phyloP scores from a whole-genome alignment of 129 eudicot genomes.

The Helianthus tuberosus region DNA sequence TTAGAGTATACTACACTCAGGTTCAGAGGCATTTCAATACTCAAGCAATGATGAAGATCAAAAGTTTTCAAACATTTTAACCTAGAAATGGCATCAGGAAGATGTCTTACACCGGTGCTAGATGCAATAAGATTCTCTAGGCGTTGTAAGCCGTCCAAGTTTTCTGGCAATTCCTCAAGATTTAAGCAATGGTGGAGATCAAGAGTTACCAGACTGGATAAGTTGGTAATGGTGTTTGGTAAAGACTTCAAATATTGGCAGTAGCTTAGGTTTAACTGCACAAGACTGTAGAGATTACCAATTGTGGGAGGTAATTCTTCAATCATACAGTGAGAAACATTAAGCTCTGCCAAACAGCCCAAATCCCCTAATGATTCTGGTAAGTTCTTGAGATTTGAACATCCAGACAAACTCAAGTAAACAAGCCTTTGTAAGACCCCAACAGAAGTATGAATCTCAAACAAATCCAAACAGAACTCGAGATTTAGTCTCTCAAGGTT shows the following conservation, averaged over 20 bases:
- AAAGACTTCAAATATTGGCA: slow-evolving; percentile 20
- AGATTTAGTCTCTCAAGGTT: slow-evolving; percentile 32
- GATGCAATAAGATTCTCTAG: slow-evolving; percentile 15
- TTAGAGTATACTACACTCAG: not conserved
- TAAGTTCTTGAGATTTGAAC: slow-evolving; percentile 2
- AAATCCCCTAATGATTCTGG: slow-evolving; percentile 19
- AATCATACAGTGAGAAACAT: slow-evolving; percentile 25
- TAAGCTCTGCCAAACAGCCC: slow-evolving; percentile 14
- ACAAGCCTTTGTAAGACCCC: slow-evolving; percentile 20
- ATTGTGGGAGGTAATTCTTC: slow-evolving; percentile 20
- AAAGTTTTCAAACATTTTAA: slow-evolving; percentile 1
- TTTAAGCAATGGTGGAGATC: slow-evolving; percentile 22
- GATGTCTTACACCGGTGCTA: slow-evolving; percentile 12
- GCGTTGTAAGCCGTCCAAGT: slow-evolving; percentile 9
- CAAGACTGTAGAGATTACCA: slow-evolving; percentile 24
- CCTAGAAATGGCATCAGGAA: slow-evolving; percentile 16
- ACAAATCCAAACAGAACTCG: slow-evolving; percentile 19
- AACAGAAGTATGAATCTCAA: slow-evolving; percentile 27
- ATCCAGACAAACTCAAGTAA: slow-evolving; percentile 6
- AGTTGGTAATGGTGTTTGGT: slow-evolving; percentile 17
- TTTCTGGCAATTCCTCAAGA: slow-evolving; percentile 15
- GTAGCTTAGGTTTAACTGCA: slow-evolving; percentile 15
- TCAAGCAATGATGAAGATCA: slow-evolving; percentile 24
- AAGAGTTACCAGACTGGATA: slow-evolving; percentile 12
- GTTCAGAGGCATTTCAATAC: slow-evolving; percentile 19